Base-by-base conservation (phyloP, 2,329 filamentous ascomycete genomes). In the Sarocladiaceae sp. region DNA sequence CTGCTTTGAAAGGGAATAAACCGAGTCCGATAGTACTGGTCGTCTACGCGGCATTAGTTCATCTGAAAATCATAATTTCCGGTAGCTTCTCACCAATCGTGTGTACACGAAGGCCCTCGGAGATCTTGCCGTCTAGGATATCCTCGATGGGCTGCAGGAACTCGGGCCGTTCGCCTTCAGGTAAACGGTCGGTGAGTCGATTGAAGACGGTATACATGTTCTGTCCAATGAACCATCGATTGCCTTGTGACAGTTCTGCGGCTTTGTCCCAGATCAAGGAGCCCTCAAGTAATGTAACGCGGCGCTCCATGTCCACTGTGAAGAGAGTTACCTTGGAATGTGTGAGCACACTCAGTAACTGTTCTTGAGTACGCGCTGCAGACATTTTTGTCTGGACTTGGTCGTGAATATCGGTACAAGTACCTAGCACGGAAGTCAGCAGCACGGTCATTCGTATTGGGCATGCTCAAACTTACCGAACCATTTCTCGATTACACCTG, bases 371-470 rank as follows among this genome's bases (percentile, higher is more conserved):
- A 46, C 79, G 73, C 48, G 78, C 80, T 13, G 82, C 82, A 40
- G 74, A 73, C 48, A 83, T 70, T 47, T 83, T 80, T 12, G 82
- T 76, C 55, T 85, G 73, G 3, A 89, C 82, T 33, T 80, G 72
- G 49, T 89, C 84, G 55, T 90, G 82, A 15, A 89, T 84, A 50
- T 91, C 85, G 11, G 85, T 89, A 54, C 82, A 88, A 1, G 84
- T 88, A 13, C 72, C 67, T 70, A 16, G 18, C 6, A 15, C 24
- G 7, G 31, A 21, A 32, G 11, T 15, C 11, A 5, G 4, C n/a
- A n/a, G n/a, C n/a, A 26, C 13, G 15, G 15, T 32, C 23, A 18
- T 4, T 13, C n/a, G n/a, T n/a, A n/a, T n/a, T n/a, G n/a, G n/a
- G n/a, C n/a, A n/a, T 29, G 9, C 9, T 29, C n/a, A 32, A 21